A percentile compares a stretch with the other conserved stretches of the same genome.
Conservation (phyloP, 495 filamentous ascomycete genomes). For the Penicillium alfredii region DNA sequence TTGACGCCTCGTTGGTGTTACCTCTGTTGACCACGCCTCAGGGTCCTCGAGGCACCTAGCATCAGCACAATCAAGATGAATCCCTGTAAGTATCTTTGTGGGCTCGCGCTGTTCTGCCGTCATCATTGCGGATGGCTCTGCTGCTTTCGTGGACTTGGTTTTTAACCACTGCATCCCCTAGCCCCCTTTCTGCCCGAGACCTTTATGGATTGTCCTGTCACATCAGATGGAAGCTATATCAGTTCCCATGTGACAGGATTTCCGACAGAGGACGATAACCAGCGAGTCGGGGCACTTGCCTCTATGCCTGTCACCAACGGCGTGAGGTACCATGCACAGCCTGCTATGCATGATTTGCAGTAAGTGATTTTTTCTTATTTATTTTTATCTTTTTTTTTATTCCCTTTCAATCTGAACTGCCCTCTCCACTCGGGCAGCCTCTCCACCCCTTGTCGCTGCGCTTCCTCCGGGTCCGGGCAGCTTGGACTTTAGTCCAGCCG, state of each 20-base stretch:
- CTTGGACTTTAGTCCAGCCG: conserved; percentile 25
- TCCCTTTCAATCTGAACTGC: conserved; percentile 33
- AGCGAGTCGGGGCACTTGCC: conserved; percentile 39
- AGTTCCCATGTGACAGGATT: conserved; percentile 32
- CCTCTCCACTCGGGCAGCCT: conserved; percentile 32
- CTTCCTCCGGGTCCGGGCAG: conserved; percentile 33
- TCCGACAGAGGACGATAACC: conserved; percentile 33
- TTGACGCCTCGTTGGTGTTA: conserved; percentile 18
- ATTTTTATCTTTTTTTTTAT: too few species aligned
- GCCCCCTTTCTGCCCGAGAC: conserved; percentile 34
- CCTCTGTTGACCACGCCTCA: conserved; percentile 15
- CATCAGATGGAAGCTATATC: conserved; percentile 39
- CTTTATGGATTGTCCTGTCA: conserved; percentile 37
- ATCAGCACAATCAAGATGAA: conserved; percentile 25
- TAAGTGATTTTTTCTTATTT: conserved; percentile 41
- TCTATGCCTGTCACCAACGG: conserved; percentile 43
- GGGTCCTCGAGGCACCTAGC: conserved; percentile 18
- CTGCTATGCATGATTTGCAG: conserved; percentile 43
- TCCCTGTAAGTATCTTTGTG: conserved; percentile 17
- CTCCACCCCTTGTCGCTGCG: conserved; percentile 34
- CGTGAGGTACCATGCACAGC: conserved; percentile 41
- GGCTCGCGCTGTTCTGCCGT: conserved; percentile 7
- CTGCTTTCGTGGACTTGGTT: too few species aligned
- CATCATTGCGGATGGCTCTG: conserved; percentile 5
- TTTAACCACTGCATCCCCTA: conserved; percentile 16